phyloP scores from a whole-genome alignment of 768 basidiomycete species.

The Crepidotus variabilis region DNA sequence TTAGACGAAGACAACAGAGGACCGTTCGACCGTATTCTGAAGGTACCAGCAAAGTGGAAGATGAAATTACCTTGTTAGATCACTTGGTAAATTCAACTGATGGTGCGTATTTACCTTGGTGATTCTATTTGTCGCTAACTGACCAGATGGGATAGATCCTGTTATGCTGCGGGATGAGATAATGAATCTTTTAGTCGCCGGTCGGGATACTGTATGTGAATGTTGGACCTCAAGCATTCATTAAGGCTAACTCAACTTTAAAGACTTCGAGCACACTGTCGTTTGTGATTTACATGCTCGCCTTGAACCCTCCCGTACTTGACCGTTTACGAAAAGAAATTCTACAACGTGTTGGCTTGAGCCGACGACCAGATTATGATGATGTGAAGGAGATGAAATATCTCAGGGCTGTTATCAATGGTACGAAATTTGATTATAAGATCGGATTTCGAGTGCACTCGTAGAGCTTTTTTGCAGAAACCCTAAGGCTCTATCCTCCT shows the following conservation, averaged over 20 bases:
- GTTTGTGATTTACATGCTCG: constrained; percentile 51
- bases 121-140: not conserved
- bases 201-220: constrained; percentile 43
- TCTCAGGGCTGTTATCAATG: constrained; percentile 54
- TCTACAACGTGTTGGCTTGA: constrained; percentile 37
- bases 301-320: constrained; percentile 46
- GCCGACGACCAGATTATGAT: constrained; percentile 46
- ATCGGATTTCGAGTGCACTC: constrained; percentile 10
- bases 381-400: constrained; percentile 58
- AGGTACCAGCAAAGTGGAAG: constrained; percentile 25
- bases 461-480: constrained; percentile 25
- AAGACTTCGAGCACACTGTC: constrained; percentile 50
- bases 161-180: constrained; percentile 41
- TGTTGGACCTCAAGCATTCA: too few relatives aligned
- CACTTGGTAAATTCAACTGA: constrained; percentile 53
- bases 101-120: constrained; percentile 26
- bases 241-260: not conserved
- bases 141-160: constrained; percentile 24
- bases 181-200: constrained; percentile 50
- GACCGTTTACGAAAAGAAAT: constrained; percentile 48
- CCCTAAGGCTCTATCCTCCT: constrained; percentile 47
- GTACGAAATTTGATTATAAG: constrained; percentile 20
- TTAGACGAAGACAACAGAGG: constrained; percentile 31
- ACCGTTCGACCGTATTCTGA: constrained; percentile 1
- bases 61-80: constrained; percentile 45